Conservation (phyloP, 441 rosid species). For the Isatis lusitanica region DNA sequence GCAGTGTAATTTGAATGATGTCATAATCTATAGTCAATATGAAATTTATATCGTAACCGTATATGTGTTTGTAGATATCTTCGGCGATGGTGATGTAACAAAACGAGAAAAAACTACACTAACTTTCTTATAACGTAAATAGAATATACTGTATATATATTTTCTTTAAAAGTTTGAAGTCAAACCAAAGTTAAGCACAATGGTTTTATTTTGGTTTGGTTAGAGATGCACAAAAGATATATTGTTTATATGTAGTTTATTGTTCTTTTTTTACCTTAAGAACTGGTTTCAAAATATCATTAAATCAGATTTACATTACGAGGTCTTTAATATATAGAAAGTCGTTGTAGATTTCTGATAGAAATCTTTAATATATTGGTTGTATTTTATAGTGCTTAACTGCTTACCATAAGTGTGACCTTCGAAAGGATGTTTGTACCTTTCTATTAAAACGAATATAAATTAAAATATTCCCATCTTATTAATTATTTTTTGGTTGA, state of each 20-base stretch:
- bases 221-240: too few species aligned
- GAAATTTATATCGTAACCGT: not conserved
- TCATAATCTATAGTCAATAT: not conserved
- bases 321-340: too few species aligned
- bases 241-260: too few species aligned
- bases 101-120: not conserved
- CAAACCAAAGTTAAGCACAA: too few species aligned
- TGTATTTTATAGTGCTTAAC: not conserved
- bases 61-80: not conserved
- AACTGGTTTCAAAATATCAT: not conserved
- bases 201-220: too few species aligned
- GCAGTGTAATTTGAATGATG: not conserved
- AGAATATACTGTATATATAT: too few species aligned
- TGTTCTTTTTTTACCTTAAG: not conserved
- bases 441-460: not conserved
- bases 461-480: not conserved
- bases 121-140: too few species aligned
- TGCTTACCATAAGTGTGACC: not conserved
- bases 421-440: constrained; percentile 24
- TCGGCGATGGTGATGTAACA: too few species aligned
- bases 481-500: constrained; percentile 12
- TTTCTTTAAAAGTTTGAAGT: too few species aligned
- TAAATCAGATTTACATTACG: not conserved
- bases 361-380: not conserved
- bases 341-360: not conserved